A percentile compares a stretch with the other conserved stretches of the same genome.
Evolutionary conservation across 129 eudicot species (phyloP).

Genomic region (Heracleum sosnowskyi): DNA sequence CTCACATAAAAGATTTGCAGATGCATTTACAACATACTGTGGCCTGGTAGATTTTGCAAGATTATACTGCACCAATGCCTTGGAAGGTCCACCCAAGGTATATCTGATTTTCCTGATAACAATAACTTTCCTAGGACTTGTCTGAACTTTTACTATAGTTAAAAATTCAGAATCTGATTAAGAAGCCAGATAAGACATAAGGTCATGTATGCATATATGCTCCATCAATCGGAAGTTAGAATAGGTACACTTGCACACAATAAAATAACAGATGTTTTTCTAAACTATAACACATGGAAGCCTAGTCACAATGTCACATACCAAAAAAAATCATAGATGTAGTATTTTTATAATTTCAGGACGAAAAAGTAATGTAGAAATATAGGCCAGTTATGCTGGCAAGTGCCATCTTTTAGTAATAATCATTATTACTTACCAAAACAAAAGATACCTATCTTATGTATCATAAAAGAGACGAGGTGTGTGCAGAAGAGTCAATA

Average conservation of each 20-base stretch:
- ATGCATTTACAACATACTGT: constrained; percentile 74
- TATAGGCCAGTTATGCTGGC: background rate
- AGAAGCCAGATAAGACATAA: background rate
- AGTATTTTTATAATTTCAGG: background rate
- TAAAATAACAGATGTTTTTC: background rate
- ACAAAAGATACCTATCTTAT: background rate
- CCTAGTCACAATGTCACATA: background rate
- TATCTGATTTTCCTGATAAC: background rate
- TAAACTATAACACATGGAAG: background rate
- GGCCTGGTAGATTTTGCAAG: constrained; percentile 78
- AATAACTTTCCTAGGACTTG: background rate
- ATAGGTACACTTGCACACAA: background rate
- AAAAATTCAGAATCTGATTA: background rate
- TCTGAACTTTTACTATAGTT: background rate
- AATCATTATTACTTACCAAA: background rate
- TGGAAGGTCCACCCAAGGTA: constrained; percentile 98
- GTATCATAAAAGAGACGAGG: background rate
- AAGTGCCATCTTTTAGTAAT: background rate
- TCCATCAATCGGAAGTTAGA: background rate
- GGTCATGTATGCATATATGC: background rate
- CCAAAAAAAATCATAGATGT: background rate
- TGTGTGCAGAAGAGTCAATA: background rate
- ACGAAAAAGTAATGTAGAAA: background rate
- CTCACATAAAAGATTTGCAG: constrained; percentile 95
- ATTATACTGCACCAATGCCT: constrained; percentile 75